These are phyloP conservation scores for Colletotrichum sp. DNA, from an alignment of 2,329 filamentous ascomycete genomes.

Conservation along the genomic window DNA sequence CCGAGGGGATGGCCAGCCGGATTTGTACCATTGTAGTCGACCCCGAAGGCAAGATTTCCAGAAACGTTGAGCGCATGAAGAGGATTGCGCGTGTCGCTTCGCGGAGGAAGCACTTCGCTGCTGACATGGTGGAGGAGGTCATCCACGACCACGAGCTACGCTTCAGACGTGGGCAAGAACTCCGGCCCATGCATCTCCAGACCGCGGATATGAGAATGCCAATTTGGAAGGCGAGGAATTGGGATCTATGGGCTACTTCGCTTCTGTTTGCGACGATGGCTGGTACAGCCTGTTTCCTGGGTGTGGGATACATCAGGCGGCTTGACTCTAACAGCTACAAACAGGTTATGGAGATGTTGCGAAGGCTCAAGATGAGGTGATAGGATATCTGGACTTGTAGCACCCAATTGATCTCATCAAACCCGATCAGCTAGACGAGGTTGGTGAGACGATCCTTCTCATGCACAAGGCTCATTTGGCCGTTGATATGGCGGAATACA, in stretches of 20 bases:
- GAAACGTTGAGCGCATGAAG: constrained; percentile 40
- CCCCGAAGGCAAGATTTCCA: constrained; percentile 29
- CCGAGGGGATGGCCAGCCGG: constrained; percentile 34
- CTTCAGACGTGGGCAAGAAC: constrained; percentile 29
- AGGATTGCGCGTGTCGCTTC: constrained; percentile 41
- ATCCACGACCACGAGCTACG: constrained; percentile 36
- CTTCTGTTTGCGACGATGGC: not conserved
- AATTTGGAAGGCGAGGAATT: constrained; percentile 1
- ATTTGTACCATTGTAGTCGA: constrained; percentile 32
- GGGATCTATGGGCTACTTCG: not conserved
- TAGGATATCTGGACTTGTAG: not conserved
- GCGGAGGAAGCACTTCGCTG: constrained; percentile 40
- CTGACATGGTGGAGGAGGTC: constrained; percentile 46
- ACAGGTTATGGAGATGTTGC: not conserved
- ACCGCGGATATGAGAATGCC: constrained; percentile 47
- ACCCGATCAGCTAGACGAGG: not conserved
- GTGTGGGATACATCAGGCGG: not conserved
- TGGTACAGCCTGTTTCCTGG: not conserved
- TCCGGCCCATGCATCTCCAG: constrained; percentile 45
- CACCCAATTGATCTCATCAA: not conserved
- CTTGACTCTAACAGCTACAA: not conserved
- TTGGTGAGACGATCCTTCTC: not conserved
- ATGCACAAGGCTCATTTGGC: not conserved
- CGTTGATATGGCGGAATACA: not conserved
- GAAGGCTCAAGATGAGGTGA: not conserved